These are phyloP conservation scores for Pythium volutum DNA, from an alignment of 352 stramenopile genomes.

Conservation along the genomic window DNA sequence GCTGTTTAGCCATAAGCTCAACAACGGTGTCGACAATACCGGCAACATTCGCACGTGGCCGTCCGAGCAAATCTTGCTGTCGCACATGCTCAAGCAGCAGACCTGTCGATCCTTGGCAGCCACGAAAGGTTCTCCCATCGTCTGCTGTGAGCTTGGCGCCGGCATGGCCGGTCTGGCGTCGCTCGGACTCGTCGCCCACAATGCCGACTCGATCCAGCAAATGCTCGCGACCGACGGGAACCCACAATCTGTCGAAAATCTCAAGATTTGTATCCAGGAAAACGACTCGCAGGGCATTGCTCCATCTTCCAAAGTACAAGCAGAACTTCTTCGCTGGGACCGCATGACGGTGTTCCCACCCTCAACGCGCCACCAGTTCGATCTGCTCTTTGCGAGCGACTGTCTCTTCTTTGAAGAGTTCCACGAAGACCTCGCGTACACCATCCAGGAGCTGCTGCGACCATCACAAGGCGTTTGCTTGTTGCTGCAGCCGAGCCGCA, in stretches of 20 bases:
- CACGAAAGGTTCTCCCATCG: constrained; percentile 15
- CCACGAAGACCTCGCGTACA: constrained; percentile 69
- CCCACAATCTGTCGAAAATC: constrained; percentile 57
- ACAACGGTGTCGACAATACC: constrained; percentile 84
- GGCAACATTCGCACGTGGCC: constrained; percentile 87
- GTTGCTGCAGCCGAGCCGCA: constrained; percentile 73
- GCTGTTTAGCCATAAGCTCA: constrained; percentile 72
- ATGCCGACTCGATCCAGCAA: constrained; percentile 31
- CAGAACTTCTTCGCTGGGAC: constrained; percentile 71
- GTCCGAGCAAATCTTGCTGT: constrained; percentile 71
- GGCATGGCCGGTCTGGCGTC: constrained; percentile 77
- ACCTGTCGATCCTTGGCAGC: constrained; percentile 30
- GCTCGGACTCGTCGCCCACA: constrained; percentile 57
- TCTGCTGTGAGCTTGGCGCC: constrained; percentile 67
- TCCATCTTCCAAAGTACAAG: constrained; percentile 11
- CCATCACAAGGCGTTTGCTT: constrained; percentile 45
- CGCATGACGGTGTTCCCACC: constrained; percentile 30
- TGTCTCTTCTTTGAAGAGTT: constrained; percentile 89
- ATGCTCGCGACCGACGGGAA: constrained; percentile 81
- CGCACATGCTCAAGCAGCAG: constrained; percentile 47
- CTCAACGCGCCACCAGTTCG: constrained; percentile 50
- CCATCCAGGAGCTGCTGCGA: constrained; percentile 54
- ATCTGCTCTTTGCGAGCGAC: constrained; percentile 80
- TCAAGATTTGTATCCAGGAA: constrained; percentile 54
- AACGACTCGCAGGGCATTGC: constrained; percentile 36